Evolutionary conservation across 2,329 filamentous ascomycete genomes (phyloP), one percentile per base, ranked within the genome.

Genomic region (Clonostachys chloroleuca): DNA sequence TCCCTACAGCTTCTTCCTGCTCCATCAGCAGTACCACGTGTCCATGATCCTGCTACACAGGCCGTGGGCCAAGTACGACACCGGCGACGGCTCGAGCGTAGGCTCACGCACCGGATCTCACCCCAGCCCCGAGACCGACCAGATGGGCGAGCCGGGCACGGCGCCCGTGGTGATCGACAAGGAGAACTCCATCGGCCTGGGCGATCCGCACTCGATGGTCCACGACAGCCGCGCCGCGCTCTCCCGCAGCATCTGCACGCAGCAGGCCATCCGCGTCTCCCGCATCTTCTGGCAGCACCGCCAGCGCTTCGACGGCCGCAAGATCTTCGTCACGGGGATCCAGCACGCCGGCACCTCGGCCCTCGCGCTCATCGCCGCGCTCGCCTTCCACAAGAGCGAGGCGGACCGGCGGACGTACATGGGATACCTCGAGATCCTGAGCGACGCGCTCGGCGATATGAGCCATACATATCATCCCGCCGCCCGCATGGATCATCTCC

Each of bases 11-110:
- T 84, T 68, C 63, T 80, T 79, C 54, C 55, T 80, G 9, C 59
- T 80, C 9, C 76, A 80, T 50, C 76, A 79, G 56, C 76, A 80
- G 53, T 80, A 79, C 47, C 76, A 80, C 45, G 69, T 70, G 12
- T 71, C 68, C 43, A 66, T 78, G 59, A 77, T 80, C 44, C 59
- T 79, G 12, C 64, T 80, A 6, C 77, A 79, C 52, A 64, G 75
- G 2, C 74, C 76, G 0, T 79, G 77, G 66, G 74, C 75, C 17
- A 68, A 70, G 47, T 79, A 79, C 49, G 70, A 70, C 12, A 66
- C 70, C 30, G 50, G 61, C 52, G 42, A 55, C 6, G 62, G 56
- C 51, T n/a, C 14, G 7, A 39, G 14, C 17, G 36, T 18, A 8
- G 36, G 14, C 14, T 39, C 36, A 12, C 24, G 24, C 24, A 56